Base-by-base conservation (phyloP, 225 moss, liverwort and hornwort species). In the Anthoceros angustus region DNA sequence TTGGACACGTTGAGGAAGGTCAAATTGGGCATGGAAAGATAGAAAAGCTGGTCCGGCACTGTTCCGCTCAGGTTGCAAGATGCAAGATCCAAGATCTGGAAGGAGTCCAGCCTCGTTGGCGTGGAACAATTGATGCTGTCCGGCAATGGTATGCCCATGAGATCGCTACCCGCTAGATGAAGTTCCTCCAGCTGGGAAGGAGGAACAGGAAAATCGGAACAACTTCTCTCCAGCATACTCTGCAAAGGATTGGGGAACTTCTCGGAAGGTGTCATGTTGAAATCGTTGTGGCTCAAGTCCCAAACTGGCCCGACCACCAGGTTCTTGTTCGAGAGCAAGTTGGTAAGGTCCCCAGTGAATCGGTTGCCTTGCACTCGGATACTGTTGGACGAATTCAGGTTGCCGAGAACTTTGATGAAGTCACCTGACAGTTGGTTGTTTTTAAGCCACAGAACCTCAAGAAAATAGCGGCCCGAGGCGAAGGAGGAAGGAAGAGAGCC, bases 291-390 rank as follows among this genome's bases (percentile, higher is more conserved):
- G 64, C 70, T 43, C 5, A 70, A 26, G 38, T 70, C 64, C 3
- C 63, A 10, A 15, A 70, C 23, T 18, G 10, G 2, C 32, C 32
- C 32, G 4, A 32, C 1, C 2, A 32, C 1, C 32, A 4, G 32
- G 32, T 4, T 4, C 2, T 32, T 4, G 2, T 1, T 32, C 32
- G 2, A 10, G 39, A 63, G 23, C 16, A 70, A 21, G 63, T 43
- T 64, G 43, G 64, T 24, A 0, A 70, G 42, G 55, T 70, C 70
- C 62, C 70, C 70, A 62, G 43, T 70, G 8, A 70, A 63, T 6
- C 8, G 15, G 63, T 70, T 70, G n/a, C 63, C 63, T 16, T 70
- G 24, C 5, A 70, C 8, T 6, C 0, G 63, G 25, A 69, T 14
- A 0, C 61, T 60, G 1, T 4, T 40, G 8, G 40, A n/a, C 42